Evolutionary conservation across 106 monocot genomes (phyloP), one percentile per base, ranked within the genome.

Genomic region (Dioscorea zingiberensis): DNA sequence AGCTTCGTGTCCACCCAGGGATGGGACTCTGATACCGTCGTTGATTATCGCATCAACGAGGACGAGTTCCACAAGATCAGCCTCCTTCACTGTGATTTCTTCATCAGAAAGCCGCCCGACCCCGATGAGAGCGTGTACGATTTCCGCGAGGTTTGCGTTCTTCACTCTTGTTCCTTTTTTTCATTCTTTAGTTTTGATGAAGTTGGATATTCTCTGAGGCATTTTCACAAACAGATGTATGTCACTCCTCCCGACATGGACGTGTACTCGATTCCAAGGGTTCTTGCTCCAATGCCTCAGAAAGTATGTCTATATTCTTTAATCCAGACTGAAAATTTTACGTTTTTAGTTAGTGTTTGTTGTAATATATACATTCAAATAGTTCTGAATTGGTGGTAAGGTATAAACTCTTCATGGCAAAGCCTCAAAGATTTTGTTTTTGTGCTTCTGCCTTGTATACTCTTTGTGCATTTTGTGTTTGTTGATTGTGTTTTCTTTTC

Each of bases 51-150:
- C 47, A 91, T 95, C 56, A 79, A 95, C 30, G 95, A 95, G 81
- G 95, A 95, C 13, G 95, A 95, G 61, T 95, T 95, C 74, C 95
- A 95, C 72, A 95, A 91, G 78, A 95, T 95, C 47, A 72, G 80
- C 22, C 83, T 95, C 4, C 68, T 85, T 4, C 83, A 91, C 59
- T 95, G 95, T 29, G 95, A 95, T 71, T 97, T 97, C 70, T 88
- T 97, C 69, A 88, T 97, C 69, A 54, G 95, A 55, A 97, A 77
- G 69, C 88, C 85, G 7, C 95, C 91, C 12, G 95, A 97, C 68
- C 85, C 95, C 6, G 95, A 97, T 46, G 60, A 81, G 18, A 81
- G 86, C 44, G 85, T 97, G 26, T 97, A 72, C 54, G 95, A 97
- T 56, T 97, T 97, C 63, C 76, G 95, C 53, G 95, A 97, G 85